Evolutionary conservation across 352 stramenopile genomes (phyloP).

Genomic region (Pythium phragmiticola): DNA sequence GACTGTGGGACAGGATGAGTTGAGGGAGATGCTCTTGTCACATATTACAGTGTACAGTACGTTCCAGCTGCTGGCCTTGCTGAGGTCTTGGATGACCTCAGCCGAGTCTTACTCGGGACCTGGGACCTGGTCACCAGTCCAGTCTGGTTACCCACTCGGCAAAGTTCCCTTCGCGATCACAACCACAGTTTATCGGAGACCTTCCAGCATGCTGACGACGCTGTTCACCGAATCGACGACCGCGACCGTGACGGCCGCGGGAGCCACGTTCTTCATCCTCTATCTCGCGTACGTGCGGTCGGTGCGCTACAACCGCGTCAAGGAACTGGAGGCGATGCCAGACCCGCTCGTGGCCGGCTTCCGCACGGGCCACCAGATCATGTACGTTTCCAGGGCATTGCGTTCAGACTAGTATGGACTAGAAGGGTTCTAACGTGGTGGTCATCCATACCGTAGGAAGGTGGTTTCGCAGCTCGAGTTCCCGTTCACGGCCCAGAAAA

Average conservation of each 20-base stretch:
- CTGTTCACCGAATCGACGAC: not conserved
- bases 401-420: not conserved
- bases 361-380: constrained; percentile 13
- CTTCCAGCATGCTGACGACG: not conserved
- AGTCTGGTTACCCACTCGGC: not conserved
- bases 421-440: not conserved
- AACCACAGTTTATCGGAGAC: not conserved
- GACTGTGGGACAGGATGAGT: not conserved
- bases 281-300: constrained; percentile 20
- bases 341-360: constrained; percentile 16
- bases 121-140: too few relatives aligned
- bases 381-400: not conserved
- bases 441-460: not conserved
- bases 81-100: too few relatives aligned
- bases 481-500: constrained; percentile 11
- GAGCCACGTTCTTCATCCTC: constrained; percentile 13
- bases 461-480: constrained; percentile 10
- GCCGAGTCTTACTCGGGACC: too few relatives aligned
- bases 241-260: not conserved
- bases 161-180: constrained; percentile 1
- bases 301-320: constrained; percentile 13
- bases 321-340: constrained; percentile 14
- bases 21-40: too few relatives aligned
- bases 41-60: too few relatives aligned
- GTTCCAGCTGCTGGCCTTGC: too few relatives aligned